Evolutionary conservation across 805 yeast genomes (phyloP).

Genomic region (Citeromyces nyonsensis): DNA sequence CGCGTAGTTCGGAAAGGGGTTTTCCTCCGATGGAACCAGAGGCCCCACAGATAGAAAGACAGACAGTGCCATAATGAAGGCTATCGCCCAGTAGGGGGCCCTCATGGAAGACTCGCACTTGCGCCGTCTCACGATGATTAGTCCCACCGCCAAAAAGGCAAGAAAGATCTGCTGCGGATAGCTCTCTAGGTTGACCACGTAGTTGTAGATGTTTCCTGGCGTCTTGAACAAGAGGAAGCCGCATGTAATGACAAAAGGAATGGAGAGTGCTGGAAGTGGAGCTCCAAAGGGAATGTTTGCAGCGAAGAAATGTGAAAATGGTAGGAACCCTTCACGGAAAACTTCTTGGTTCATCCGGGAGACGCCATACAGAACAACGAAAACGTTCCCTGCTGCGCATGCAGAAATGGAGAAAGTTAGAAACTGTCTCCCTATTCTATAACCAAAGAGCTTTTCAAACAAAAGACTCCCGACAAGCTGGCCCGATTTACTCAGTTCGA

Average conservation of each 20-base stretch:
- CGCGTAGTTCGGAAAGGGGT: conserved; percentile 33
- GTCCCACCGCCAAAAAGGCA: conserved; percentile 37
- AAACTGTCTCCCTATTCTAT: conserved; percentile 26
- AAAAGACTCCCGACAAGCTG: conserved; percentile 35
- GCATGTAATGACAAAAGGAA: conserved; percentile 25
- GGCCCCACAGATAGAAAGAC: conserved; percentile 36
- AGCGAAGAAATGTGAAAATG: conserved; percentile 31
- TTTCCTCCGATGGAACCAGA: conserved; percentile 21
- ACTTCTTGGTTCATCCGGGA: conserved; percentile 42
- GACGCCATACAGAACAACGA: conserved; percentile 35
- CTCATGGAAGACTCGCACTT: conserved; percentile 34
- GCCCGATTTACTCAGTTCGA: conserved; percentile 26
- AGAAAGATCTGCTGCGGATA: conserved; percentile 34
- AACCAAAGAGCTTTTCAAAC: conserved; percentile 34
- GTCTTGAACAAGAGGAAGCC: conserved; percentile 24
- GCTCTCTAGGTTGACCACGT: conserved; percentile 34
- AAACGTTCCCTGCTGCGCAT: conserved; percentile 40
- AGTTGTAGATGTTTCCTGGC: conserved; percentile 32
- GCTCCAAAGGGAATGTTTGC: conserved; percentile 40
- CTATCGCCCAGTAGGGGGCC: conserved; percentile 31
- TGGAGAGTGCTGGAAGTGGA: conserved; percentile 27
- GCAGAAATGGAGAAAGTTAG: conserved; percentile 33
- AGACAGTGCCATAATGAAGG: conserved; percentile 27
- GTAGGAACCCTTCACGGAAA: conserved; percentile 38
- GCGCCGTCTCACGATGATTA: conserved; percentile 33